phyloP scores from a whole-genome alignment of 208 protist genomes.

The Crithidia thermophila region DNA sequence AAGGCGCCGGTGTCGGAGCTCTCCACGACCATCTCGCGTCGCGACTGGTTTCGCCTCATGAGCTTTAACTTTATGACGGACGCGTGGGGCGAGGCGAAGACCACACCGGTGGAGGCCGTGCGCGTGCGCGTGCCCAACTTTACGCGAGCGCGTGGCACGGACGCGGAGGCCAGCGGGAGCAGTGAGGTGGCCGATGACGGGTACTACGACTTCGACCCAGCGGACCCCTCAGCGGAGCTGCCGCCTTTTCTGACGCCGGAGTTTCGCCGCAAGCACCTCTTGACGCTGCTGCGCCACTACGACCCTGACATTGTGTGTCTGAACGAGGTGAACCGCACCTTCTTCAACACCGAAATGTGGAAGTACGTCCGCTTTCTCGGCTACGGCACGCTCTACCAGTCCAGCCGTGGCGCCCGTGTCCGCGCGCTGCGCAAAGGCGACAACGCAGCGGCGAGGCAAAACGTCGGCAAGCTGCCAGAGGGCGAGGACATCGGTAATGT shows the following conservation, averaged over 20 bases:
- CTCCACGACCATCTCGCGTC: constrained; percentile 57
- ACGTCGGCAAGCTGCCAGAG: constrained; percentile 53
- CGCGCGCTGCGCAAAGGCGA: constrained; percentile 58
- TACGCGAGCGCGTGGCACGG: constrained; percentile 24
- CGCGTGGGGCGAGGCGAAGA: constrained; percentile 40
- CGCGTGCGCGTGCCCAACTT: constrained; percentile 60
- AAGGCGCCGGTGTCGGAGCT: constrained; percentile 63
- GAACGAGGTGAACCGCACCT: constrained; percentile 79
- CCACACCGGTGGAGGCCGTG: constrained; percentile 64
- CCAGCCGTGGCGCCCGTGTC: constrained; percentile 70
- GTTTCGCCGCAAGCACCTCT: constrained; percentile 62
- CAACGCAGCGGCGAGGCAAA: constrained; percentile 30
- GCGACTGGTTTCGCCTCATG: constrained; percentile 90
- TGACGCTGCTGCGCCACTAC: constrained; percentile 64
- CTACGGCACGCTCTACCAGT: constrained; percentile 83
- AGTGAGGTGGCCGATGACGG: constrained; percentile 17
- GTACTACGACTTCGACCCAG: constrained; percentile 60
- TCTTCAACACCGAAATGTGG: constrained; percentile 74
- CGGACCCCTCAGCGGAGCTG: constrained; percentile 34
- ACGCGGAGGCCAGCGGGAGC: background rate
- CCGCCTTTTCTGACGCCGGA: constrained; percentile 68
- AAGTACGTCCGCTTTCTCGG: constrained; percentile 73
- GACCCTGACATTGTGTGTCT: constrained; percentile 83
- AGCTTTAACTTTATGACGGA: constrained; percentile 86
- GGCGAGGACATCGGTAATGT: constrained; percentile 89